Base-by-base conservation (phyloP, 1,284 basidiomycete species). In the Cryptococcus depauperatus region DNA sequence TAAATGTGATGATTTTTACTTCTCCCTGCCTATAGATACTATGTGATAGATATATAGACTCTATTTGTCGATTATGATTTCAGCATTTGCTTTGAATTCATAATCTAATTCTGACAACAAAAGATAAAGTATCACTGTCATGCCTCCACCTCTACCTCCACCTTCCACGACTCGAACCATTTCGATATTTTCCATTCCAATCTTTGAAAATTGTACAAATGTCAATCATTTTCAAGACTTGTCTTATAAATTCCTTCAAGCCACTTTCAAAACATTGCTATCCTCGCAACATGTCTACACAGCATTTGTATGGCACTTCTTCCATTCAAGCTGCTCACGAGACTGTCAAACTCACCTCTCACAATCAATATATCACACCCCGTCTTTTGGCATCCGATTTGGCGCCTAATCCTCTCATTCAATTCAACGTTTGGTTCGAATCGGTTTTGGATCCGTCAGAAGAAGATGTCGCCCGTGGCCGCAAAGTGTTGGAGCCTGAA, bases 381-480 rank as follows among this genome's bases (percentile, higher is more conserved):
- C 82, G 81, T 41, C 69, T 78, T 33, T 72, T 85, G 32, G 76
- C 81, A 0, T 79, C 81, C 0, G 46, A 74, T 26, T 79, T 88
- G 51, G 61, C 72, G 22, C 73, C 79, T 1, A 78, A 79, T 50
- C 91, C 91, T 1, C 73, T 93, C 43, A 77, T 79, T 46, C 87
- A 91, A 61, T 93, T 95, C 72, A 79, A 80, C 50, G 56, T 70
- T 29, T 96, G 90, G 90, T 86, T 96, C 70, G 78, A 78, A 32
- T 76, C 80, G 37, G 82, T 82, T 6, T 55, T 68, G 22, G 62
- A 69, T 0, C 32, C 51, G 9, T 47, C 58, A 4, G 44, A 54
- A 26, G 45, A 55, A 10, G 49, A 48, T 10, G 46, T 52, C 22
- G 47, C 49, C 5, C 44, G 45, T 61, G 75, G 48, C 59, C 74